phyloP scores from a whole-genome alignment of 1,284 basidiomycete genomes.

The Ustilago hordei region DNA sequence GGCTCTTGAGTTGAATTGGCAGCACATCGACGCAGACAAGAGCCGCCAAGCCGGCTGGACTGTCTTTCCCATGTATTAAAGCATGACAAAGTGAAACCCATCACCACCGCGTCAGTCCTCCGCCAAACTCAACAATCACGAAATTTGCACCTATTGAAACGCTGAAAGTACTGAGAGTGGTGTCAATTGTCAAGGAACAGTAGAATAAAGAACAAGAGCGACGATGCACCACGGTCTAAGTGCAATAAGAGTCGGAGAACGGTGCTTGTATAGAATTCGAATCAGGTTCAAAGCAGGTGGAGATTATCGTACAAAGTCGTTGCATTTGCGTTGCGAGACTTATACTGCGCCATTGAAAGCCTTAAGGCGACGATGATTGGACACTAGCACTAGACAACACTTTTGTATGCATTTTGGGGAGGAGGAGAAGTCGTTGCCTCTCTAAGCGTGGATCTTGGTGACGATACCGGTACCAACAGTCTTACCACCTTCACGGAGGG shows the following conservation, averaged over 20 bases:
- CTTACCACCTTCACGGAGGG: conserved; percentile 94
- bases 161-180: conserved; percentile 22
- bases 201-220: conserved; percentile 14
- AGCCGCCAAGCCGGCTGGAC: conserved; percentile 30
- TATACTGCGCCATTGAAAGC: not conserved
- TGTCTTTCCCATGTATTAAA: conserved; percentile 41
- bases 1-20: conserved; percentile 24
- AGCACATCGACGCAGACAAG: conserved; percentile 25
- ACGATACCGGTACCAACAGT: conserved; percentile 73
- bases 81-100: not conserved
- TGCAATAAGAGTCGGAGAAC: conserved; percentile 8
- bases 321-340: not conserved
- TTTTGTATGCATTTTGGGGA: conserved; percentile 20
- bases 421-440: not conserved
- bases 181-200: conserved; percentile 23
- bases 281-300: conserved; percentile 2
- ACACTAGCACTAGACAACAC: not conserved
- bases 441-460: conserved; percentile 62
- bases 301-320: conserved; percentile 46
- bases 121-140: not conserved
- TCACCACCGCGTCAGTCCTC: not conserved
- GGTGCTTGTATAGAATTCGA: conserved; percentile 15
- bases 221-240: conserved; percentile 20
- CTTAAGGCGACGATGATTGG: not conserved
- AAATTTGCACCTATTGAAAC: not conserved